Evolutionary conservation across 108 stramenopile species (phyloP), one percentile per base, ranked within the genome.

Genomic region (Fragilaria radians): DNA sequence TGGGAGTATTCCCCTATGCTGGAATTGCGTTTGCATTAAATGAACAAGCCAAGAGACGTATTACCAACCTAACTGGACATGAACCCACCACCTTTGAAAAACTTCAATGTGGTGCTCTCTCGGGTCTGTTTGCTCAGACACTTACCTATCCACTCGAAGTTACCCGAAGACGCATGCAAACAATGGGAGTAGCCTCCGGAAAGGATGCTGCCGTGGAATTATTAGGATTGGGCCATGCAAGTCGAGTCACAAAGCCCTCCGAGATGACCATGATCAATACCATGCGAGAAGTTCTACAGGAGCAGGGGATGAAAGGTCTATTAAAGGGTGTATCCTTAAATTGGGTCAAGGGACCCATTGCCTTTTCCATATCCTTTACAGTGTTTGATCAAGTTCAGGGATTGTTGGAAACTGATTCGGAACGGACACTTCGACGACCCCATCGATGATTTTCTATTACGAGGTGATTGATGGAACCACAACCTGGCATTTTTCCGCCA

Each of bases 311-410:
- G 0, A 63, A 90, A 21, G 95, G 95, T 0, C 88, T 98, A 30
- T 96, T 86, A 71, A 95, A 95, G 63, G 98, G 98, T n/a, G 89
- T 99, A 14, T 74, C 68, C 33, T 78, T 99, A 88, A 99, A 99
- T 77, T 97, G 96, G 98, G 71, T 97, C 27, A 97, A 97, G 63
- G 98, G 96, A 24, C 98, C 98, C 0, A 73, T 99, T 63, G 93
- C 93, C 11, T 93, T 96, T 60, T 77, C 83, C 30, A 97, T 97
- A 29, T 89, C 87, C 75, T 99, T 99, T 62, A 96, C 96, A 7
- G 76, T 85, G 3, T 99, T 95, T 70, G 96, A 97, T 72, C 70
- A 74, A 7, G 67, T 99, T 21, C 83, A 91, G 52, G 79, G 59
- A 9, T 76, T 71, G 36, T 28, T 85, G 27, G 77, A 80, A 53